These are phyloP conservation scores for Blastobotrys malaysiensis DNA, from an alignment of 1,139 yeast species.

Conservation along the genomic window DNA sequence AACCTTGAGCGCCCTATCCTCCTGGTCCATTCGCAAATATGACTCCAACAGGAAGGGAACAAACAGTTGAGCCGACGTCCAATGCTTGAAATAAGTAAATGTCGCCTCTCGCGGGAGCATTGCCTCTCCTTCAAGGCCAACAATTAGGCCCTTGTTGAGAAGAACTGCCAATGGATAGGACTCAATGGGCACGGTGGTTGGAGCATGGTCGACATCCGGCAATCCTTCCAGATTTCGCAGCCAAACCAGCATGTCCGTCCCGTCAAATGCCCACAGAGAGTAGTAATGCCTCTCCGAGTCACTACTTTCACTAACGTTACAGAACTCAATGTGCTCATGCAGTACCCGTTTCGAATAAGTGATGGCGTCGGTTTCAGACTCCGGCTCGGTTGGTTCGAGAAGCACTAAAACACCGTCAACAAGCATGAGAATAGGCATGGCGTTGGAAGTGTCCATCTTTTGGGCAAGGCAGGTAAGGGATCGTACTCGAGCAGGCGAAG, in stretches of 20 bases:
- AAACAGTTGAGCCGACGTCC: slow-evolving; percentile 35
- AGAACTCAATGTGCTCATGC: slow-evolving; percentile 29
- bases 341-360: slow-evolving; percentile 22
- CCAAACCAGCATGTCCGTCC: slow-evolving; percentile 35
- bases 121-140: slow-evolving; percentile 37
- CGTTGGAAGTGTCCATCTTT: slow-evolving; percentile 7
- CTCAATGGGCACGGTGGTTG: slow-evolving; percentile 30
- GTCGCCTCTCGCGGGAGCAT: slow-evolving; percentile 31
- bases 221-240: slow-evolving; percentile 8
- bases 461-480: slow-evolving; percentile 23
- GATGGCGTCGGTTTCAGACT: slow-evolving; percentile 12
- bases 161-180: slow-evolving; percentile 38
- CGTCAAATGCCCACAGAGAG: slow-evolving; percentile 40
- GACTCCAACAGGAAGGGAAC: slow-evolving; percentile 34
- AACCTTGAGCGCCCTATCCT: slow-evolving; percentile 28
- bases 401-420: slow-evolving; percentile 34
- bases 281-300: background rate
- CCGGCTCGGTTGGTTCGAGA: slow-evolving; percentile 17
- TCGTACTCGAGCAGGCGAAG: slow-evolving; percentile 36
- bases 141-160: slow-evolving; percentile 36
- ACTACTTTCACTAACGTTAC: slow-evolving; percentile 17
- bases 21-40: slow-evolving; percentile 24
- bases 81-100: slow-evolving; percentile 33
- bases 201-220: slow-evolving; percentile 5
- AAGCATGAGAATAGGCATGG: slow-evolving; percentile 25